Evolutionary conservation across 2,329 filamentous ascomycete genomes (phyloP).

Genomic region (Curvularia lunata): DNA sequence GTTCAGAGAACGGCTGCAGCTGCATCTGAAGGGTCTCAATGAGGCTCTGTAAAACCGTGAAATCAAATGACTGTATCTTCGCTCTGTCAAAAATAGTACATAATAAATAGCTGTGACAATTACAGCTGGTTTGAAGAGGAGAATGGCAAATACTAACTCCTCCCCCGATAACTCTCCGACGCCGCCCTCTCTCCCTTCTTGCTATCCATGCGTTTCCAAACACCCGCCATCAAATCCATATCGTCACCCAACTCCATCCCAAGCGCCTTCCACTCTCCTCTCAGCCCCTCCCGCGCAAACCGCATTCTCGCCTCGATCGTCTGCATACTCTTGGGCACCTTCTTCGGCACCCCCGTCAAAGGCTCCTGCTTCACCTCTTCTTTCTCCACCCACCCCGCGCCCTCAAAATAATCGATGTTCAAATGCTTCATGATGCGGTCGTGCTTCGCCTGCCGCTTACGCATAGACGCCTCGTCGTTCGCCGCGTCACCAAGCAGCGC

Average conservation of each 20-base stretch:
- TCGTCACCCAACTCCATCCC: background rate
- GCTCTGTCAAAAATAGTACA: too few relatives aligned
- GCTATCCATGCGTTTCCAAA: background rate
- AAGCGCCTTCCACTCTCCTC: constrained; percentile 23
- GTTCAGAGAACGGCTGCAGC: constrained; percentile 7
- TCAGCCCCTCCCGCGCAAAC: constrained; percentile 27
- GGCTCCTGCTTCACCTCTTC: background rate
- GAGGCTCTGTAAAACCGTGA: too few relatives aligned
- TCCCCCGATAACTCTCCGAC: background rate
- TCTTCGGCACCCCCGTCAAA: constrained; percentile 1
- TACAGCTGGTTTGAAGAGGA: too few relatives aligned
- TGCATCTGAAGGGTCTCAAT: constrained; percentile 3
- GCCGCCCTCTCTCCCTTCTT: too few relatives aligned
- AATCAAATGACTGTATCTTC: too few relatives aligned
- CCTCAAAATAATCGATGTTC: constrained; percentile 9
- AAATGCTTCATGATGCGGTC: constrained; percentile 30
- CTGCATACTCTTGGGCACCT: constrained; percentile 25
- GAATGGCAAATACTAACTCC: too few relatives aligned
- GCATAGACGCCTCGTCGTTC: constrained; percentile 12
- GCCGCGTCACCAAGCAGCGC: constrained; percentile 18
- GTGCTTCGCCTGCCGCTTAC: constrained; percentile 25
- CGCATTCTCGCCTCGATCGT: constrained; percentile 22
- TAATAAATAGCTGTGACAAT: too few relatives aligned
- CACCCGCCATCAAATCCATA: constrained; percentile 1
- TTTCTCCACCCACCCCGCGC: background rate